These are phyloP conservation scores for Fusarium sp. DNA, from an alignment of 2,329 filamentous ascomycete species.

Conservation along the genomic window DNA sequence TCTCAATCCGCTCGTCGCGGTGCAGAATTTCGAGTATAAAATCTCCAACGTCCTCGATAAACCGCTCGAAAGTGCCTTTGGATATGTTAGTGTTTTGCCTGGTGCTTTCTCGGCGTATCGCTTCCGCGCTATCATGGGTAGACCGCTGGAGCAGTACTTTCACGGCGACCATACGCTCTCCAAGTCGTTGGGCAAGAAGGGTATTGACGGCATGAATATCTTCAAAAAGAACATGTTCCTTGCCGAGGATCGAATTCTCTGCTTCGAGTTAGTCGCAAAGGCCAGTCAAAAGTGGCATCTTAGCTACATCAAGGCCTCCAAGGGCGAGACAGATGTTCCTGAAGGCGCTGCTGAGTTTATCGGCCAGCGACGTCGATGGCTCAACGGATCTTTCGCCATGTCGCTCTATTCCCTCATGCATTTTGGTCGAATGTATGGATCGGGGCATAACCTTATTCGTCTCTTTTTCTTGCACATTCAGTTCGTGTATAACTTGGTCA, in stretches of 20 bases:
- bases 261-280: slow-evolving; percentile 43
- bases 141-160: slow-evolving; percentile 43
- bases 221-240: slow-evolving; percentile 47
- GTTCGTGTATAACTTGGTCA: slow-evolving; percentile 42
- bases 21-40: slow-evolving; percentile 45
- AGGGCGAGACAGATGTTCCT: slow-evolving; percentile 43
- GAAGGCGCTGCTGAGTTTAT: slow-evolving; percentile 42
- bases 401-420: slow-evolving; percentile 44
- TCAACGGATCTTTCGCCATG: slow-evolving; percentile 43
- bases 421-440: slow-evolving; percentile 40
- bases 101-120: slow-evolving; percentile 43
- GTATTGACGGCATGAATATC: slow-evolving; percentile 44
- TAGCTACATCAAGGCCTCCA: slow-evolving; percentile 44
- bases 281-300: slow-evolving; percentile 44
- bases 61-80: slow-evolving; percentile 41
- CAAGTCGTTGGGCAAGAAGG: slow-evolving; percentile 42
- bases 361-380: slow-evolving; percentile 41
- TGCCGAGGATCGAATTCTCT: slow-evolving; percentile 43
- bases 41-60: slow-evolving; percentile 45
- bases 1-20: slow-evolving; percentile 43
- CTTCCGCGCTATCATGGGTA: slow-evolving; percentile 43
- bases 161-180: slow-evolving; percentile 44
- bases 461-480: slow-evolving; percentile 43
- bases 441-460: slow-evolving; percentile 39
- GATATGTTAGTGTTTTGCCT: slow-evolving; percentile 42